Conservation (phyloP, 1,284 basidiomycete genomes). For the Mycena citricolor region DNA sequence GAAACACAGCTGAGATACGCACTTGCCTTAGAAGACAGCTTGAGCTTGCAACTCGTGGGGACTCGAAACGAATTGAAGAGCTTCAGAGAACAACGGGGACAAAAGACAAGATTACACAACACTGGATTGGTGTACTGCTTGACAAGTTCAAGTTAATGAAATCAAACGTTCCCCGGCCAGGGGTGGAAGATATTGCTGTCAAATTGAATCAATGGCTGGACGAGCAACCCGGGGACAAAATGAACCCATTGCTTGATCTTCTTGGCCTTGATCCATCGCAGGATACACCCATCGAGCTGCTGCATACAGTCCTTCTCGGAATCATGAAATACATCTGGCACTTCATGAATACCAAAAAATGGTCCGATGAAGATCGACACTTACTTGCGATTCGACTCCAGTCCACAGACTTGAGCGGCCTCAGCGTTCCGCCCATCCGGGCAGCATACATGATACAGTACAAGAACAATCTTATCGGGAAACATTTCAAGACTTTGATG, state of each 20-base stretch:
- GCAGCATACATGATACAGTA: conserved; percentile 30
- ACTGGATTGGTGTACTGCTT: conserved; percentile 33
- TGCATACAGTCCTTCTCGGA: conserved; percentile 37
- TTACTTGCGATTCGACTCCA: conserved; percentile 20
- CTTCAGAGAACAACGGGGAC: conserved; percentile 29
- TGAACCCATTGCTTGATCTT: conserved; percentile 20
- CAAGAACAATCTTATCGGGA: conserved; percentile 27
- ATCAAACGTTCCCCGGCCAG: conserved; percentile 6
- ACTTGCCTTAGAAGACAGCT: conserved; percentile 1
- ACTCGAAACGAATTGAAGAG: conserved; percentile 22
- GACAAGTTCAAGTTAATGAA: not conserved
- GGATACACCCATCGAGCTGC: conserved; percentile 37
- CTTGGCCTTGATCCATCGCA: conserved; percentile 32
- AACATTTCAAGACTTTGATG: conserved; percentile 30
- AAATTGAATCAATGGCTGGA: conserved; percentile 24
- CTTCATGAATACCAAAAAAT: conserved; percentile 10
- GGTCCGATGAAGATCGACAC: conserved; percentile 5
- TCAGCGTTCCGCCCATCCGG: conserved; percentile 23
- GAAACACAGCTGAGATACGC: conserved; percentile 4
- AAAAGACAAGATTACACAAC: conserved; percentile 31
- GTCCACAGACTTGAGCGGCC: conserved; percentile 20
- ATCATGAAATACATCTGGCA: conserved; percentile 36
- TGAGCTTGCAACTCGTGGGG: conserved; percentile 14
- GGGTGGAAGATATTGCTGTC: conserved; percentile 12
- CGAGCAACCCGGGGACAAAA: conserved; percentile 20